Percentiles rank a stretch among this genome's conserved stretches.
These are phyloP conservation scores for Chaetomium strumarium DNA, from an alignment of 2,329 filamentous ascomycete species.

Conservation along the genomic window DNA sequence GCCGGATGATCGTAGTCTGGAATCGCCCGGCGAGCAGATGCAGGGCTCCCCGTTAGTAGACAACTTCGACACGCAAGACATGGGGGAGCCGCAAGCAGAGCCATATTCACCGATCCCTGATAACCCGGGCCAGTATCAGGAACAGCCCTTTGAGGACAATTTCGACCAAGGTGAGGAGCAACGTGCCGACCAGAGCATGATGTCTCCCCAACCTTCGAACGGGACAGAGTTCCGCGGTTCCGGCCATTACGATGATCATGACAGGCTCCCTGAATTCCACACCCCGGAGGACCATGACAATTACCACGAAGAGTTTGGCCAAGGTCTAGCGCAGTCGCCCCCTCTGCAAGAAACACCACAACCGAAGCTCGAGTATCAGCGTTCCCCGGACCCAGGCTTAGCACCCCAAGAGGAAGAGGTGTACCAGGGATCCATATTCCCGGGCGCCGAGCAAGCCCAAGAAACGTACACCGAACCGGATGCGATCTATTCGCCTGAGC, in stretches of 20 bases:
- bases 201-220: no score
- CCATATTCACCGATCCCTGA: not conserved
- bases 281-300: not conserved
- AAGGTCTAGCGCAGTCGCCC: not conserved
- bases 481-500: not conserved
- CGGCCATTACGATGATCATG: not conserved
- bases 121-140: not conserved
- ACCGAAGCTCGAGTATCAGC: not conserved
- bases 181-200: no score
- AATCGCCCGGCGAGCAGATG: not conserved
- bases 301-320: not conserved
- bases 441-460: not conserved
- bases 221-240: no score
- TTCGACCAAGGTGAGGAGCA: not conserved
- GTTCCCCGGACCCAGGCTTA: not conserved
- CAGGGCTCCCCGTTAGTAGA: not conserved
- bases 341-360: not conserved
- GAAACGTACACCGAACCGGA: slow-evolving; percentile 3
- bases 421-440: not conserved
- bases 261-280: not conserved
- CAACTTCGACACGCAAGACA: not conserved
- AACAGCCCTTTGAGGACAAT: not conserved
- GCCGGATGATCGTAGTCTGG: not conserved
- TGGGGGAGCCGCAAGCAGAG: no score
- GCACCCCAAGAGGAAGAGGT: no score